Base-by-base conservation (phyloP, 169 alveolate species). In the Plasmodium ovale region DNA sequence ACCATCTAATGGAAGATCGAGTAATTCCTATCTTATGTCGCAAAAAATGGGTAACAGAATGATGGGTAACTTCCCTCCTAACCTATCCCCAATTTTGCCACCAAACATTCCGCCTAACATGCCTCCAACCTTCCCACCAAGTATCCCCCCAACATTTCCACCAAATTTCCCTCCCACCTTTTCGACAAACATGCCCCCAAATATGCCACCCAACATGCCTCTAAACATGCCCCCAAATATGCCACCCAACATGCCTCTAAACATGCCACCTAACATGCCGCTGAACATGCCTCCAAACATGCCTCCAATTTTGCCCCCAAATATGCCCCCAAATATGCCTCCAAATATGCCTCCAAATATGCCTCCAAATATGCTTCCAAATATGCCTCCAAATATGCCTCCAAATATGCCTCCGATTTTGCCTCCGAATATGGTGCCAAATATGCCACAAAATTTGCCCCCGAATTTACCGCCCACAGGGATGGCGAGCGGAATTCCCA, bases 161-260 rank as follows among this genome's bases (percentile, higher is more conserved):
- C 79, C 87, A 0, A 72, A 73, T 42, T 1, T 73, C 0, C 94
- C 93, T 7, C 91, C 87, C 6, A 85, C 73, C 53, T 33, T 87
- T 14, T 68, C 88, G 7, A 79, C 91, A 27, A 47, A 47, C 21
- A 23, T 82, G 14, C 94, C 92, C 6, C 84, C 85, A 7, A 89
- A 73, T 44, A 42, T 91, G 77, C 94, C 94, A 0, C 96, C 95
- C 2, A 71, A 56, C n/a, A 23, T 91, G 37, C 94, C 88, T 25
- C 92, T 65, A 47, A 88, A 29, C 35, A 79, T 90, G 19, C 85
- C 74, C 60, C 94, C 77, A 14, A 64, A 31, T 31, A n/a, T 60
- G 7, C 74, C 59, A 10, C 72, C 74, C 4, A 60, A 33, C 23
- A 54, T 87, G 16, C 88, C 72, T 7, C 88, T 56, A n/a, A 64